Percentiles rank a stretch among this genome's conserved stretches.
These are phyloP conservation scores for Malus asiatica DNA, from an alignment of 306 rosid genomes.

Conservation along the genomic window DNA sequence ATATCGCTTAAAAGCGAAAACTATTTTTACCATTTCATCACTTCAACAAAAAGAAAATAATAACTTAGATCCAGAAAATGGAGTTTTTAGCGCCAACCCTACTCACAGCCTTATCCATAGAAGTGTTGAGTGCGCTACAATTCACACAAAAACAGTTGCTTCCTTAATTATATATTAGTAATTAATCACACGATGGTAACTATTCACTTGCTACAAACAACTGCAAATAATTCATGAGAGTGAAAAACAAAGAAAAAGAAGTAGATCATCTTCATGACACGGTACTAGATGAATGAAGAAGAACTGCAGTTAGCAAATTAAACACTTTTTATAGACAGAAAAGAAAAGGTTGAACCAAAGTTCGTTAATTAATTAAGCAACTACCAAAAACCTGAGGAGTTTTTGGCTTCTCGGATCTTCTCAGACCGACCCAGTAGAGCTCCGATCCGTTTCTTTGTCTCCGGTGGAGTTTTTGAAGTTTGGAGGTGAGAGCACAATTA, in stretches of 20 bases:
- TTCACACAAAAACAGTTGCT: not conserved
- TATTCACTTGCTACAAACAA: not conserved
- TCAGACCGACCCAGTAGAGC: constrained; percentile 3
- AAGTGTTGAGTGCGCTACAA: not conserved
- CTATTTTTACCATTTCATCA: not conserved
- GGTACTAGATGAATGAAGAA: not conserved
- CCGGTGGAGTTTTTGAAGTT: not conserved
- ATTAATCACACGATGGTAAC: not conserved
- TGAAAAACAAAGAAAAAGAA: not conserved
- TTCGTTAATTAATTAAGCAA: not conserved
- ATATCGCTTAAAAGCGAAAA: not conserved
- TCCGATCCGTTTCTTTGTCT: not conserved
- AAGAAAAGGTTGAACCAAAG: not conserved
- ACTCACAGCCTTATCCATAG: not conserved
- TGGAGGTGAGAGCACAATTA: constrained; percentile 15
- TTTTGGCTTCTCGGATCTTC: constrained; percentile 13
- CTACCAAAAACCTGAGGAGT: not conserved
- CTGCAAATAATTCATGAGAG: not conserved
- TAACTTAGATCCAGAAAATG: not conserved
- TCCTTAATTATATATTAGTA: not conserved
- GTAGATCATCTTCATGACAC: constrained; percentile 2
- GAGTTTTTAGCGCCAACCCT: not conserved
- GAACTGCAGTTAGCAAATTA: not conserved
- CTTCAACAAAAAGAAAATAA: not conserved
- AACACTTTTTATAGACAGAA: not conserved